Evolutionary conservation across 306 rosid species (phyloP).

Genomic region (Elaeagnus macrophylla): DNA sequence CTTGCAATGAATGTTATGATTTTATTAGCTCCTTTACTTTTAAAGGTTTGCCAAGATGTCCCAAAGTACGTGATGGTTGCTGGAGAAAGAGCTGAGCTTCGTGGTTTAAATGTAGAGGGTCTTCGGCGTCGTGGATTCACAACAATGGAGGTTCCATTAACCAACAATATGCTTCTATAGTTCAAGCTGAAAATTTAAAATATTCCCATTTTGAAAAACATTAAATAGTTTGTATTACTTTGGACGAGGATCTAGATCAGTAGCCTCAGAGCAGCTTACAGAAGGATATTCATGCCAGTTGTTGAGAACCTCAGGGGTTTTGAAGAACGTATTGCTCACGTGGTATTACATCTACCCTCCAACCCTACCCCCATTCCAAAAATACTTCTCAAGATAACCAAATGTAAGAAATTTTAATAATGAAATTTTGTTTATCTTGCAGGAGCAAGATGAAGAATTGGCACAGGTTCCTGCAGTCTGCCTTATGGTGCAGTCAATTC

Average conservation of each 20-base stretch:
- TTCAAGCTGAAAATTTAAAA: constrained; percentile 4
- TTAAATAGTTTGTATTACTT: constrained; percentile 17
- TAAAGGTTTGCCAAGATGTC: constrained; percentile 78
- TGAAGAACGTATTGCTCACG: constrained; percentile 63
- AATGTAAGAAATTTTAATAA: neutral
- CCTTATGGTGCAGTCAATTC: constrained; percentile 62
- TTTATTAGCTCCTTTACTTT: constrained; percentile 22
- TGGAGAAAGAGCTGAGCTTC: constrained; percentile 80
- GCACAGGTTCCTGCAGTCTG: constrained; percentile 39
- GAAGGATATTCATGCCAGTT: constrained; percentile 64
- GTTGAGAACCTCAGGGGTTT: constrained; percentile 42
- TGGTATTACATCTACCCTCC: constrained; percentile 39
- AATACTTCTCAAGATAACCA: neutral
- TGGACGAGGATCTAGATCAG: constrained; percentile 44
- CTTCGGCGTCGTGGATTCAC: constrained; percentile 71
- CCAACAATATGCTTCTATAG: constrained; percentile 6
- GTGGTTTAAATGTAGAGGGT: constrained; percentile 79
- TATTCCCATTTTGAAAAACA: neutral
- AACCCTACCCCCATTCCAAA: neutral
- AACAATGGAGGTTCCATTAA: constrained; percentile 41
- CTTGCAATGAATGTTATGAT: constrained; percentile 18
- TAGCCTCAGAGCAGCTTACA: constrained; percentile 62
- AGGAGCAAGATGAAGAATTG: constrained; percentile 61
- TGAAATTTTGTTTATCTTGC: constrained; percentile 24
- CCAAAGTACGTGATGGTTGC: constrained; percentile 84